These are phyloP conservation scores for Salix koriyanagi DNA, from an alignment of 345 rosid genomes.

Conservation along the genomic window DNA sequence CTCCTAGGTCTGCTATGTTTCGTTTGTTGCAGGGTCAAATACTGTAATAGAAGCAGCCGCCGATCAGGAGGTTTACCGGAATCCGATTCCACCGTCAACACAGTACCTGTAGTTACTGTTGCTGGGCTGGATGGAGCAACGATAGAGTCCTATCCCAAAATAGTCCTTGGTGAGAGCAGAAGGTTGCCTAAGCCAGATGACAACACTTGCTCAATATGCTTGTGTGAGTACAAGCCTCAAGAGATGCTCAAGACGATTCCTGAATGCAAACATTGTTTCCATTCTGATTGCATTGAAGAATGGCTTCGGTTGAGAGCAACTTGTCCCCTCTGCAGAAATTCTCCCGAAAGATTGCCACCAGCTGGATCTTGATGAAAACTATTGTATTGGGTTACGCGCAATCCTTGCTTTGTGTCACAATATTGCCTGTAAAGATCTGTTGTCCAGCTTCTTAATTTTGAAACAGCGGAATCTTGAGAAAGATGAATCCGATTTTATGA, in stretches of 20 bases:
- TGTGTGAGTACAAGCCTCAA: constrained; percentile 36
- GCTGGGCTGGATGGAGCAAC: constrained; percentile 44
- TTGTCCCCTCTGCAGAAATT: constrained; percentile 24
- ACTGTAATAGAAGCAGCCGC: constrained; percentile 11
- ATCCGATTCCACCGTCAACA: constrained; percentile 14
- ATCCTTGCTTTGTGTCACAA: background rate
- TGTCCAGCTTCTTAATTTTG: background rate
- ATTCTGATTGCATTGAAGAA: constrained; percentile 19
- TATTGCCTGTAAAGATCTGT: background rate
- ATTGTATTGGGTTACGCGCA: background rate
- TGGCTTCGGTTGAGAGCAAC: constrained; percentile 23
- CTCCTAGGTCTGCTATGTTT: constrained; percentile 35
- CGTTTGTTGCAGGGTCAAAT: constrained; percentile 32
- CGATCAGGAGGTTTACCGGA: constrained; percentile 17
- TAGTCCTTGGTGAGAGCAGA: constrained; percentile 38
- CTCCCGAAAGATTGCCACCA: background rate
- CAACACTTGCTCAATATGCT: constrained; percentile 39
- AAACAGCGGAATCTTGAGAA: background rate
- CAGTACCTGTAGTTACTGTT: background rate
- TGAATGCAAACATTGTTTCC: constrained; percentile 27
- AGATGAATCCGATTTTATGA: background rate
- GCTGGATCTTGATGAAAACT: background rate
- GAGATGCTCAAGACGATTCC: constrained; percentile 42
- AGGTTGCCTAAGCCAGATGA: constrained; percentile 42
- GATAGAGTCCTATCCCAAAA: constrained; percentile 58